Percentiles rank a stretch among this genome's conserved stretches.
These are phyloP conservation scores for Cercis canadensis DNA, from an alignment of 306 rosid species.

Conservation along the genomic window DNA sequence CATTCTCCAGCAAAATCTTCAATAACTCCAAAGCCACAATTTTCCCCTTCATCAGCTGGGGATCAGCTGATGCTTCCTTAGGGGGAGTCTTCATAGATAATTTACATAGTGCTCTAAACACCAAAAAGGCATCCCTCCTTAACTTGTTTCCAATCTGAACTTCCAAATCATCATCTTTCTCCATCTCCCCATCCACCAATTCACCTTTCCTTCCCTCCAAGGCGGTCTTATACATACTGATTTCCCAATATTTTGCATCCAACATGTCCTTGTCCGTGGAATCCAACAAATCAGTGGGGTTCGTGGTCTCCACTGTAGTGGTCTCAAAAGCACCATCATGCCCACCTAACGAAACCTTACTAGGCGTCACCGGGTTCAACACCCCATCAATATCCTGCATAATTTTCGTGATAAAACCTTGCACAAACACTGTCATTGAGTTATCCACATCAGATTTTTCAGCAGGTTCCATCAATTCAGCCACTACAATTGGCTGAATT, in stretches of 20 bases:
- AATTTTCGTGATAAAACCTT: slow-evolving; percentile 93
- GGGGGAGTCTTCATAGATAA: slow-evolving; percentile 96
- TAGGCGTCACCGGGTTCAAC: slow-evolving; percentile 72
- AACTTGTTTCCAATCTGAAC: slow-evolving; percentile 98
- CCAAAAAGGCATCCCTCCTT: slow-evolving; percentile 92
- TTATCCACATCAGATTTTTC: slow-evolving; percentile 80
- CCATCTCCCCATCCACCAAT: slow-evolving; percentile 86
- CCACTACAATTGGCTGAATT: slow-evolving; percentile 94
- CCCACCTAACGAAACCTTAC: slow-evolving; percentile 64
- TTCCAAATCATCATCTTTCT: slow-evolving; percentile 98
- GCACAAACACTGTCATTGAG: slow-evolving; percentile 86
- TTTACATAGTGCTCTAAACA: slow-evolving; percentile 96
- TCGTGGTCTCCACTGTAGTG: slow-evolving; percentile 89
- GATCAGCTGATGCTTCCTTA: slow-evolving; percentile 88
- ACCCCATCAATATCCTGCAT: slow-evolving; percentile 99
- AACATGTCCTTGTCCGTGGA: slow-evolving; percentile 98
- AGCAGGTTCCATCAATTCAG: slow-evolving; percentile 85
- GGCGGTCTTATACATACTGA: slow-evolving; percentile 98
- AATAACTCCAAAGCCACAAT: slow-evolving; percentile 93
- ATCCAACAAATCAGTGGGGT: slow-evolving; percentile 95
- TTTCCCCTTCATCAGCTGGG: slow-evolving; percentile 94
- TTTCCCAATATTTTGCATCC: slow-evolving; percentile 99
- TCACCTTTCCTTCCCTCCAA: slow-evolving; percentile 96
- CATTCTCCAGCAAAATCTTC: slow-evolving; percentile 96
- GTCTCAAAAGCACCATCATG: slow-evolving; percentile 98